Evolutionary conservation across 495 filamentous ascomycete species (phyloP).

Genomic region (Cercophora scortea): DNA sequence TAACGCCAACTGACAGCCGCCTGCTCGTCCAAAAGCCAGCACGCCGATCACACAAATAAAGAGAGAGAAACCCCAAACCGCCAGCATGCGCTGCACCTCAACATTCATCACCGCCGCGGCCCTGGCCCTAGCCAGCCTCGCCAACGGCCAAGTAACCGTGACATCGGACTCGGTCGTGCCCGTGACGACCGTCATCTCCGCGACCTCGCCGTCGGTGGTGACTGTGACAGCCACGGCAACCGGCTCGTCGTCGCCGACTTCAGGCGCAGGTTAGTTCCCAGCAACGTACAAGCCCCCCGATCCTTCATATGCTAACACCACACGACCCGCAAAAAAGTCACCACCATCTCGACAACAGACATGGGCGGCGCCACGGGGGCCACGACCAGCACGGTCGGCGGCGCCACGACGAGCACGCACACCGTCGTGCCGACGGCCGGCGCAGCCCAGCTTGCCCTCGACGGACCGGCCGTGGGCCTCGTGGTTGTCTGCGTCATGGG

Average conservation of each 20-base stretch:
- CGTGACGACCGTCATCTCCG: background rate
- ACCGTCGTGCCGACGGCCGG: background rate
- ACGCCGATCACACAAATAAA: too few species aligned
- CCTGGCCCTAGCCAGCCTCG: background rate
- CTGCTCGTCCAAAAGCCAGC: too few species aligned
- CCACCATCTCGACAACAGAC: background rate
- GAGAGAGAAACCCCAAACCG: too few species aligned
- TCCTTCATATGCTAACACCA: too few species aligned
- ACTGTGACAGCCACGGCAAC: too few species aligned
- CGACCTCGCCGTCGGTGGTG: too few species aligned
- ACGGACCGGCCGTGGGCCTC: constrained; percentile 2
- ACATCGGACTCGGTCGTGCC: background rate
- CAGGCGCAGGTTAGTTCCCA: background rate
- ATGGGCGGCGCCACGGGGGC: background rate
- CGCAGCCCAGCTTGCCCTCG: background rate
- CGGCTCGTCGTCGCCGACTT: too few species aligned
- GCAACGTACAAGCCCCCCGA: too few species aligned
- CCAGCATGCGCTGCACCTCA: background rate
- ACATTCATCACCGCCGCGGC: background rate
- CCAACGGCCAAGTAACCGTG: background rate
- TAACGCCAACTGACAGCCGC: too few species aligned
- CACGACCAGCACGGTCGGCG: background rate
- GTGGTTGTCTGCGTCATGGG: constrained; percentile 4
- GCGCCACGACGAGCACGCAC: background rate
- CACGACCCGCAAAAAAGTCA: background rate